Conservation (phyloP, 2,329 filamentous ascomycete genomes). For the Sarocladium kiliense region DNA sequence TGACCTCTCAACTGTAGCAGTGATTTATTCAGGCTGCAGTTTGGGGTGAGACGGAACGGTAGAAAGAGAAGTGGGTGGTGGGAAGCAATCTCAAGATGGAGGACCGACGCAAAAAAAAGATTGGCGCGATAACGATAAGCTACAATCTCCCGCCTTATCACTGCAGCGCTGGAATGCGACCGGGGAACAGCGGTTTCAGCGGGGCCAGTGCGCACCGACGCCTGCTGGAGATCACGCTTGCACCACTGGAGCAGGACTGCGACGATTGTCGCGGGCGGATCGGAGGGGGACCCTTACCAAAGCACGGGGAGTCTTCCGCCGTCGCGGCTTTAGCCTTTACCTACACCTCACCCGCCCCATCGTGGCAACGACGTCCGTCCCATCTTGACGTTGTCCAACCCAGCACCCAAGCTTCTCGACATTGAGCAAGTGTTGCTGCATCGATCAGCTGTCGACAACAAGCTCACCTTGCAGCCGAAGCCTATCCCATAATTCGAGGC, state of each 20-base stretch:
- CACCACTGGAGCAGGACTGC: not conserved
- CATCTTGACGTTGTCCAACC: not conserved
- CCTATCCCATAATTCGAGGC: too few relatives aligned
- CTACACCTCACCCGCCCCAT: not conserved
- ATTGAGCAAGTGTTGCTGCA: not conserved
- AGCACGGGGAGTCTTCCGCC: not conserved
- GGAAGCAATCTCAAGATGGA: not conserved
- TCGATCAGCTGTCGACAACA: too few relatives aligned
- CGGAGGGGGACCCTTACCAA: not conserved
- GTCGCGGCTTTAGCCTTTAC: not conserved
- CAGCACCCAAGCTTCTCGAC: not conserved
- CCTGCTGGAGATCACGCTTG: not conserved
- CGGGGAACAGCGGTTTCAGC: not conserved
- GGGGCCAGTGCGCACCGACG: not conserved
- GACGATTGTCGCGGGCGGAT: not conserved
- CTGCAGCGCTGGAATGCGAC: not conserved
- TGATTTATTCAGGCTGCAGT: not conserved
- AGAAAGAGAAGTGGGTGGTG: not conserved
- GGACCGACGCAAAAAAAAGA: conserved; percentile 7
- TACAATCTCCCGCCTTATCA: not conserved
- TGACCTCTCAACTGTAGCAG: conserved; percentile 27
- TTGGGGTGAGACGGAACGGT: not conserved
- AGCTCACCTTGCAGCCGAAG: too few relatives aligned
- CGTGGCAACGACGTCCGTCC: not conserved
- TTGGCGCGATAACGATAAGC: conserved; percentile 7